Evolutionary conservation across 441 rosid species (phyloP), one percentile per base, ranked within the genome.

Genomic region (Erodium moschatum): DNA sequence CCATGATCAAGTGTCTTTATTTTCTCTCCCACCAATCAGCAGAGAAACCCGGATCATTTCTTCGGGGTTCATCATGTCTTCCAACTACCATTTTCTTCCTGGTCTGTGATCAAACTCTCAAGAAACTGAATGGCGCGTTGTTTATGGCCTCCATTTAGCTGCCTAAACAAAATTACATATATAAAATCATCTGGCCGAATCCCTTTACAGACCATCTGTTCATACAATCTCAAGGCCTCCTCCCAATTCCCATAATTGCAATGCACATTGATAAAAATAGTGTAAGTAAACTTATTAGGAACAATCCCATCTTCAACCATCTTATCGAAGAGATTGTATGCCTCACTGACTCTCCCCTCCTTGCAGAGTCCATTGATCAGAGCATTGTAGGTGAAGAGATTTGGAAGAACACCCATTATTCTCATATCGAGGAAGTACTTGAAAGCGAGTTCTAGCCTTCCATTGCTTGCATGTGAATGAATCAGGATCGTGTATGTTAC

Each of bases 351-450:
- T 69, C 78, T 74, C 75, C 86, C 78, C 40, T 63, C 78, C 82
- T 77, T 84, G 84, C 91, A 83, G 64, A 83, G 68, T 5, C 96
- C 96, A 70, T 82, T 79, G 46, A 87, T 80, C 75, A 89, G 78
- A 67, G 89, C 85, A 79, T 89, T 89, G 73, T 85, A 83, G 48
- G 93, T 89, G 79, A 89, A 78, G 58, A 87, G 86, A 78, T 85
- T 86, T 38, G 93, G 91, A 50, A 69, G 44, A 61, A 87, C 74
- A 67, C 85, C 82, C 78, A 73, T 78, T 68, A 73, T 73, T 52
- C 77, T 82, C 91, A 89, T 89, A 85, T 84, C 87, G 20, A 63
- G 70, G 72, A 83, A 86, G 77, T 81, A 86, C 75, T 64, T 73
- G 42, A 75, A 70, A 20, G 96, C 91, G 75, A 75, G 68, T 21